Base-by-base conservation (phyloP, 1,284 basidiomycete species). In the Ceratorhiza oryzae-sativae region DNA sequence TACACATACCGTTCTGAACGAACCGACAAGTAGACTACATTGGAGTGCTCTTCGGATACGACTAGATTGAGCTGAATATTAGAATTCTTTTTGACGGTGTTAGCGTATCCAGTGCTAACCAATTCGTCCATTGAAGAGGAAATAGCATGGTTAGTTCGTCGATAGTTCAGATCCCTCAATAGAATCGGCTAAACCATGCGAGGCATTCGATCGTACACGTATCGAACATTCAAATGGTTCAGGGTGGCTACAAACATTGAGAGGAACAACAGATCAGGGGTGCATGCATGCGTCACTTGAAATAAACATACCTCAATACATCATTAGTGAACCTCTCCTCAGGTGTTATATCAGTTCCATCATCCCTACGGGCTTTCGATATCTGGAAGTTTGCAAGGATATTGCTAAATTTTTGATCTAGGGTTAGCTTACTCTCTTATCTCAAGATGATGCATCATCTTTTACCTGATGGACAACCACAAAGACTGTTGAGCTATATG, bases 401-500 rank as follows among this genome's bases (percentile, higher is more conserved):
- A 25, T 70, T 70, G 30, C 67, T 70, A 10, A 5, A 48, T 3
- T 30, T 23, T 10, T 1, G 4, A n/a, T 9, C 18, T 41, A n/a
- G n/a, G 9, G 18, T 23, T 53, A 39, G 1, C 2, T 36, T 23
- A 41, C 13, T n/a, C 23, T n/a, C 6, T 0, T 9, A 49, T 1
- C 34, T 30, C n/a, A 32, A 18, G 5, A 25, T 15, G 13, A 9
- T 9, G 2, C 25, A 20, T 6, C 13, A 39, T 39, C 36, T 6
- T 39, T 6, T 46, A 70, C 67, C 67, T 70, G 41, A 70, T 58
- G 1, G 55, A 25, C n/a, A 70, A 32, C 67, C 67, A 70, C 18
- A 70, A 30, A 9, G 67, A 58, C 42, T 70, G 67, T 18, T 46
- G 53, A 6, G 67, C 67, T 18, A 70, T 70, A 49, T 70, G 67